phyloP scores from a whole-genome alignment of 495 filamentous ascomycete genomes.

The Cenococcum geophilum region DNA sequence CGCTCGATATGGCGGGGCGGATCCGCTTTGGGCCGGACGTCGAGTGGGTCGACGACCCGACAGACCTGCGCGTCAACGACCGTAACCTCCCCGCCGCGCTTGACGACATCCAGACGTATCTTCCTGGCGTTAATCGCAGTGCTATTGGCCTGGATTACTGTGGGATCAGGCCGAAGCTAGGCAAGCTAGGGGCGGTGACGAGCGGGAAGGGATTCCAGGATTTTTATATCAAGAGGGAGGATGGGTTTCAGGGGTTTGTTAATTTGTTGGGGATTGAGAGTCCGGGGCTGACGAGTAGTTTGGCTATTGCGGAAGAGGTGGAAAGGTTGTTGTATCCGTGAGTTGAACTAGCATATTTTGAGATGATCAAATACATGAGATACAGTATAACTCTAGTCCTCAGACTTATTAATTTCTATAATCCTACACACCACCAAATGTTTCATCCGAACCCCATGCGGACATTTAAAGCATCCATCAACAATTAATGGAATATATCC shows the following conservation, averaged over 20 bases:
- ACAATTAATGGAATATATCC: too few species aligned
- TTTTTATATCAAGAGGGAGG: slow-evolving; percentile 76
- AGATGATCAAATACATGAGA: too few species aligned
- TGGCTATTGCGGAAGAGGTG: slow-evolving; percentile 87
- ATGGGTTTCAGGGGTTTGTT: slow-evolving; percentile 79
- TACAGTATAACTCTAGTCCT: too few species aligned
- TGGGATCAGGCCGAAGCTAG: slow-evolving; percentile 84
- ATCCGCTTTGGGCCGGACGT: slow-evolving; percentile 94
- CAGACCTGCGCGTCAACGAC: slow-evolving; percentile 50
- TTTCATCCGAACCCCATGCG: too few species aligned
- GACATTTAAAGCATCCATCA: too few species aligned
- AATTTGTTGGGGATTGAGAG: slow-evolving; percentile 93
- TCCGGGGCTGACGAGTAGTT: slow-evolving; percentile 80
- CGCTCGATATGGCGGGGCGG: slow-evolving; percentile 77
- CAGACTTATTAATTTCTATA: too few species aligned
- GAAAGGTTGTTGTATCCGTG: slow-evolving; percentile 61
- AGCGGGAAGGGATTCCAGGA: slow-evolving; percentile 64
- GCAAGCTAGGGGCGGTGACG: slow-evolving; percentile 50
- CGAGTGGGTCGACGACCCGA: slow-evolving; percentile 73
- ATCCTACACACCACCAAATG: too few species aligned
- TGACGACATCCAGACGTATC: slow-evolving; percentile 66
- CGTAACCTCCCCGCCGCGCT: slow-evolving; percentile 61
- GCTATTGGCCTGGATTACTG: slow-evolving; percentile 79
- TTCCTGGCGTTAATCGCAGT: slow-evolving; percentile 62
- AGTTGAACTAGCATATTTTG: background rate